Conservation (phyloP, 179 eudicot species). For the Kewa caespitosa region DNA sequence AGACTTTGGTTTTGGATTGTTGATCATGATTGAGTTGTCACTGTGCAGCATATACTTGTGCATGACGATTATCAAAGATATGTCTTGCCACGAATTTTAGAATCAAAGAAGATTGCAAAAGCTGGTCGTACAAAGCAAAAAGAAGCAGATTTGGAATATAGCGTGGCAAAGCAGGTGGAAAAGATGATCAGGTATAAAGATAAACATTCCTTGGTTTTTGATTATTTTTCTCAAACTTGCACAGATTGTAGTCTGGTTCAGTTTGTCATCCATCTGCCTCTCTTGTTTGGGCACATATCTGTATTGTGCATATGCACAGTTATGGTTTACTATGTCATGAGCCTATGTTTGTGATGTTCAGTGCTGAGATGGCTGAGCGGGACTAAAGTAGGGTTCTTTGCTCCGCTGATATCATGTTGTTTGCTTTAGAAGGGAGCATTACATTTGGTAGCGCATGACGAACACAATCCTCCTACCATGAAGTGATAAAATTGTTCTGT, state of each 20-base stretch:
- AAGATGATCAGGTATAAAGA: constrained; percentile 88
- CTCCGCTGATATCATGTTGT: too few relatives aligned
- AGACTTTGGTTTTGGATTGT: constrained; percentile 16
- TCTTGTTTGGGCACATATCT: background rate
- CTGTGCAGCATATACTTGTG: constrained; percentile 72
- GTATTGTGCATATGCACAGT: too few relatives aligned
- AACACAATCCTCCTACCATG: too few relatives aligned
- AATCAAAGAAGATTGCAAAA: constrained; percentile 95
- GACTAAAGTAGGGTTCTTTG: too few relatives aligned
- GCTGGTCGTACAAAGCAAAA: constrained; percentile 98
- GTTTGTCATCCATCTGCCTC: background rate
- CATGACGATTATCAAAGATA: constrained; percentile 95
- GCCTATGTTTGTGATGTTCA: too few relatives aligned
- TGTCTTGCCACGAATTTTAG: constrained; percentile 91
- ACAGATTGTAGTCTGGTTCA: background rate
- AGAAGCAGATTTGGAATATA: constrained; percentile 96
- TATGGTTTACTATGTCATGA: too few relatives aligned
- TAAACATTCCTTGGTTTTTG: background rate
- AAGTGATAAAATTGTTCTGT: background rate
- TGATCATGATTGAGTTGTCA: constrained; percentile 16
- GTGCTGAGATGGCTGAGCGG: too few relatives aligned
- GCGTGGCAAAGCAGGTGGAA: constrained; percentile 99
- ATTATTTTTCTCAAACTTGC: background rate
- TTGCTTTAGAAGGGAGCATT: too few relatives aligned
- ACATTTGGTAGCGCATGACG: background rate